Conservation (phyloP, 495 filamentous ascomycete genomes). For the Penicillium flavigenum region DNA sequence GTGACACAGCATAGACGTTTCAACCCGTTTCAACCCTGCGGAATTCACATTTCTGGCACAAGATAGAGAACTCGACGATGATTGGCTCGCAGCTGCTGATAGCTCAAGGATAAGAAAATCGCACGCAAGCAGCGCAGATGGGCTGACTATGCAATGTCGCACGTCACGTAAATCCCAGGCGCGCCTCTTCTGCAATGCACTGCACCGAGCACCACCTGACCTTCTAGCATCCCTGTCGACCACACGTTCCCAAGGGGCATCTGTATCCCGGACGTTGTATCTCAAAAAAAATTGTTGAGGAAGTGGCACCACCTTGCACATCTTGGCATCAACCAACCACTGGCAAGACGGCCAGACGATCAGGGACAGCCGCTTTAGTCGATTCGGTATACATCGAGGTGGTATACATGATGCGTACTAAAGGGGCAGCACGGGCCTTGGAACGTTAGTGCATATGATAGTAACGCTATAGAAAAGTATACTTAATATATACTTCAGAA, state of each 20-base stretch:
- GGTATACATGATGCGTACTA: constrained; percentile 4
- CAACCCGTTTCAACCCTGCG: constrained; percentile 4
- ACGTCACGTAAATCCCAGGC: constrained; percentile 13
- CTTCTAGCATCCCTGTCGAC: constrained; percentile 8
- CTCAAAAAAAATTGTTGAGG: background rate
- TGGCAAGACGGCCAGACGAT: constrained; percentile 6
- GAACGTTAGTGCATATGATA: background rate
- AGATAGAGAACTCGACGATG: background rate
- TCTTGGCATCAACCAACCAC: constrained; percentile 7
- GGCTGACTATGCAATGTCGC: constrained; percentile 13
- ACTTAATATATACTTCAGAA: background rate
- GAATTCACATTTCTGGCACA: background rate
- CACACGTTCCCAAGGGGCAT: constrained; percentile 8
- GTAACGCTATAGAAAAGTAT: background rate
- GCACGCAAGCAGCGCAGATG: constrained; percentile 13
- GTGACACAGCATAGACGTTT: constrained; percentile 3
- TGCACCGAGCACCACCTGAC: constrained; percentile 14
- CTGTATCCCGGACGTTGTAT: constrained; percentile 1
- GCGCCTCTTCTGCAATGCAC: constrained; percentile 12
- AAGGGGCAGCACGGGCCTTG: constrained; percentile 7
- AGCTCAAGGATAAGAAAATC: constrained; percentile 8
- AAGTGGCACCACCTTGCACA: constrained; percentile 9
- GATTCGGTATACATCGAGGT: background rate
- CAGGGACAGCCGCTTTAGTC: constrained; percentile 15
- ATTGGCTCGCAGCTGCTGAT: constrained; percentile 4